These are phyloP conservation scores for Ogataea hybrid DNA, from an alignment of 1,139 yeast genomes.

Conservation along the genomic window DNA sequence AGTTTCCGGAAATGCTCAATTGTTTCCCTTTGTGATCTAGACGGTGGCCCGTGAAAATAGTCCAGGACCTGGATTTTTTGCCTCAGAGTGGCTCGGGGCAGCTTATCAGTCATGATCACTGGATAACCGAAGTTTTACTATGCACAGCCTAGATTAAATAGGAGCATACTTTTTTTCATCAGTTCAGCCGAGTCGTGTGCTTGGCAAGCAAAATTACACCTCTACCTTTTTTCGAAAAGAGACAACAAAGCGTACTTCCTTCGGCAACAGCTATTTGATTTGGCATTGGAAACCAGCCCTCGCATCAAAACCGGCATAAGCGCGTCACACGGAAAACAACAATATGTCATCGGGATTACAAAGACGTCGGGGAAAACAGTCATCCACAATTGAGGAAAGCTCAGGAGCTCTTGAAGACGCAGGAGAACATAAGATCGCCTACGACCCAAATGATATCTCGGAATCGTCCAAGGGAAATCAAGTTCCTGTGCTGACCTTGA, in stretches of 20 bases:
- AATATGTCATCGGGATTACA: constrained; percentile 38
- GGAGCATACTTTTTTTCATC: neutral
- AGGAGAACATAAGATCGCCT: constrained; percentile 63
- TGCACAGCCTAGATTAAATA: constrained; percentile 4
- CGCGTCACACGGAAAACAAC: neutral
- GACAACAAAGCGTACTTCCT: constrained; percentile 8
- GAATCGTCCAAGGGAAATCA: constrained; percentile 46
- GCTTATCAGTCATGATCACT: constrained; percentile 7
- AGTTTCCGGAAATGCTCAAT: constrained; percentile 23
- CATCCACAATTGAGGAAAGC: constrained; percentile 10
- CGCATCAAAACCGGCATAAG: neutral
- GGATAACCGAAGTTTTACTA: too few relatives aligned
- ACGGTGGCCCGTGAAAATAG: constrained; percentile 30
- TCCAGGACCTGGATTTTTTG: constrained; percentile 34
- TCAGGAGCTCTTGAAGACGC: constrained; percentile 13
- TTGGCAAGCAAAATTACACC: neutral
- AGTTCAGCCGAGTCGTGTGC: constrained; percentile 3
- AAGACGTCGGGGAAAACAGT: constrained; percentile 34
- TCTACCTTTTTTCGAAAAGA: constrained; percentile 5
- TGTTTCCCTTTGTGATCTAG: constrained; percentile 26
- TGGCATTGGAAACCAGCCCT: neutral
- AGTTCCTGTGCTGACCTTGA: constrained; percentile 75
- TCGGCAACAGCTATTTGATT: neutral
- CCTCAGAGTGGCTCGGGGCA: constrained; percentile 32
- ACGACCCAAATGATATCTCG: constrained; percentile 71